phyloP scores from a whole-genome alignment of 129 eudicot genomes.

The Heracleum sosnowskyi region DNA sequence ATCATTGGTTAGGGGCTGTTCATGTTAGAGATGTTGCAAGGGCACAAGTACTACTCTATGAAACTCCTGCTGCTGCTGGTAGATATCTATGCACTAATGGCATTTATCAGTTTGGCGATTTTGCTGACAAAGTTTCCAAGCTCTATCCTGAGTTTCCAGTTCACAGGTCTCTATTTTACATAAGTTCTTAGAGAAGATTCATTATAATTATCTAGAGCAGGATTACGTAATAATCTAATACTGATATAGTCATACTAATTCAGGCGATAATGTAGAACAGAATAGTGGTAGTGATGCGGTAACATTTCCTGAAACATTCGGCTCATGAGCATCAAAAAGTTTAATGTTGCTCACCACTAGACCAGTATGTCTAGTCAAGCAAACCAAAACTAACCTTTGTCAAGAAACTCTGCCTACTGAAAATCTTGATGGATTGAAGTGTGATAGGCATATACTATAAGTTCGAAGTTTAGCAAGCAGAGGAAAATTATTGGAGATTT shows the following conservation, averaged over 20 bases:
- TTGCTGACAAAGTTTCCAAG: conserved; percentile 51
- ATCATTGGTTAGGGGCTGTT: conserved; percentile 68
- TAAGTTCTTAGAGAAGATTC: background rate
- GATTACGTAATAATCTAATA: background rate
- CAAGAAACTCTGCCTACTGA: background rate
- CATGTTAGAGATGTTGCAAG: conserved; percentile 80
- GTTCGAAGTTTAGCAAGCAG: background rate
- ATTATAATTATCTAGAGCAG: background rate
- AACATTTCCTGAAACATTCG: too few species aligned
- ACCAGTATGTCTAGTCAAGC: too few species aligned
- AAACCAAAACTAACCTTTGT: too few species aligned
- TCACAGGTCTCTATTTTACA: conserved; percentile 40
- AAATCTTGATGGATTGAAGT: background rate
- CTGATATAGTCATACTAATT: background rate
- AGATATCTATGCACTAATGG: conserved; percentile 78
- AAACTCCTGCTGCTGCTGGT: conserved; percentile 55
- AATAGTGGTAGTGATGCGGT: too few species aligned
- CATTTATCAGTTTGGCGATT: conserved; percentile 60
- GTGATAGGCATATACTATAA: background rate
- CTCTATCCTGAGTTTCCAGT: conserved; percentile 62
- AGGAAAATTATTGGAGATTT: background rate
- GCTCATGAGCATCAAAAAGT: too few species aligned
- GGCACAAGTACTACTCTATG: conserved; percentile 58
- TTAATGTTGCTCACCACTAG: too few species aligned
- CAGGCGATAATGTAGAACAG: background rate